phyloP scores from a whole-genome alignment of 805 yeast genomes.

The Debaryomyces hansenii region DNA sequence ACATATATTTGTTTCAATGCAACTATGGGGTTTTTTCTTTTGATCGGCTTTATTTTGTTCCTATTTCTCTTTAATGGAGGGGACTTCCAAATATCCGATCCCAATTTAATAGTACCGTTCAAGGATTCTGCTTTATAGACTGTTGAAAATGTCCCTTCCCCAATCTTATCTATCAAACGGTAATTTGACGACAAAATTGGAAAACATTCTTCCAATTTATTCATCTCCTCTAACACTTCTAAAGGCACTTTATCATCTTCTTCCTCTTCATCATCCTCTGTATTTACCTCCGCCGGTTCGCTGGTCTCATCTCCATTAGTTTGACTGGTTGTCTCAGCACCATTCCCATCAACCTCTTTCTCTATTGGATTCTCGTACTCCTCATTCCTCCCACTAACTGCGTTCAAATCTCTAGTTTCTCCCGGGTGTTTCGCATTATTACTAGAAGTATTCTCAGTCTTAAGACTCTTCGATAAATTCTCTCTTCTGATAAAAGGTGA shows the following conservation, averaged over 20 bases:
- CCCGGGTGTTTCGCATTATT: too few relatives aligned
- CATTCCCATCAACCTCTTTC: neutral
- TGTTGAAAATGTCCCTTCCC: constrained; percentile 66
- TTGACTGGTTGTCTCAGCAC: constrained; percentile 3
- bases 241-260: constrained; percentile 49
- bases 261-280: constrained; percentile 1
- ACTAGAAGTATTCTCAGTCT: neutral
- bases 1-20: constrained; percentile 94
- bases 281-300: neutral
- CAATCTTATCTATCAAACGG: constrained; percentile 56
- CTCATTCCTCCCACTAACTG: neutral
- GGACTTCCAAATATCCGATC: constrained; percentile 44
- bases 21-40: constrained; percentile 50
- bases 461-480: constrained; percentile 13
- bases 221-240: constrained; percentile 59
- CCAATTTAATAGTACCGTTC: constrained; percentile 36
- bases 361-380: neutral
- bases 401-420: neutral
- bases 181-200: constrained; percentile 51
- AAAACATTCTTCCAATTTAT: constrained; percentile 52
- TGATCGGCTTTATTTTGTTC: constrained; percentile 11
- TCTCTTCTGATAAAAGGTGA: constrained; percentile 15
- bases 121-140: constrained; percentile 63
- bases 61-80: constrained; percentile 39
- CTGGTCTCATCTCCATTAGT: constrained; percentile 1